A percentile compares a stretch with the other conserved stretches of the same genome.
These are phyloP conservation scores for Hirschioporus abietinus DNA, from an alignment of 768 basidiomycete species.

Conservation along the genomic window DNA sequence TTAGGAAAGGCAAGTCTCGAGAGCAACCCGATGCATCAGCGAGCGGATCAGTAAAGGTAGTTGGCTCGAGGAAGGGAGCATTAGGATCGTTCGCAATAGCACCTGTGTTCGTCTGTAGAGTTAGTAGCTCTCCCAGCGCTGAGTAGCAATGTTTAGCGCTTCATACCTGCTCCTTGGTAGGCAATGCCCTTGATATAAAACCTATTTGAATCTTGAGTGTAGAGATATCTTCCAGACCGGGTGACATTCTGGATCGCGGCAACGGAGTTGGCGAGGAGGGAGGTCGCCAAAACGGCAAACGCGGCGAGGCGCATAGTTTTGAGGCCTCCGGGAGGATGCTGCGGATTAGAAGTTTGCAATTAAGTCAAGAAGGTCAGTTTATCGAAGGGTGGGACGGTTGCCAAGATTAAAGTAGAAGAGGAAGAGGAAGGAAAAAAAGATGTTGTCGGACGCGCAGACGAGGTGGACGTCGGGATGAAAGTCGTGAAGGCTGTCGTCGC, in stretches of 20 bases:
- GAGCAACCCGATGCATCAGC: conserved; percentile 59
- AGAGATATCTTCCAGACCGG: conserved; percentile 75
- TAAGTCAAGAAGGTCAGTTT: conserved; percentile 9
- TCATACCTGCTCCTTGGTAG: conserved; percentile 75
- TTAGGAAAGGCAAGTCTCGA: conserved; percentile 75
- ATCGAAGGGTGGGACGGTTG: conserved; percentile 9
- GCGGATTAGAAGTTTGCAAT: not conserved
- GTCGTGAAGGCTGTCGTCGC: conserved; percentile 4
- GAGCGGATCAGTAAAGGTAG: conserved; percentile 76
- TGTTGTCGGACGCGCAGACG: conserved; percentile 7
- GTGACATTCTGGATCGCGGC: conserved; percentile 66
- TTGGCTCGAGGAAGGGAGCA: conserved; percentile 67
- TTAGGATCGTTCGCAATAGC: conserved; percentile 35
- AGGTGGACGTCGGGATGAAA: conserved; percentile 8
- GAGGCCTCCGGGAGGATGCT: not conserved
- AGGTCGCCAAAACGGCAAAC: conserved; percentile 29
- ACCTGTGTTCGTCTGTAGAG: conserved; percentile 23
- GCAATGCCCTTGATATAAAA: conserved; percentile 89
- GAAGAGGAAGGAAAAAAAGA: conserved; percentile 11
- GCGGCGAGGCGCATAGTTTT: conserved; percentile 1
- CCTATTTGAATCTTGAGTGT: conserved; percentile 63
- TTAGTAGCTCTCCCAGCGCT: not conserved
- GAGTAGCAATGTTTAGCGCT: not conserved
- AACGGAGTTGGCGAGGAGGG: conserved; percentile 43
- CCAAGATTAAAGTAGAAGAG: conserved; percentile 5